Percentiles rank a stretch among this genome's conserved stretches.
These are phyloP conservation scores for Backusella tuberculispora DNA, from an alignment of 192 early-diverging fungal genomes.

Conservation along the genomic window DNA sequence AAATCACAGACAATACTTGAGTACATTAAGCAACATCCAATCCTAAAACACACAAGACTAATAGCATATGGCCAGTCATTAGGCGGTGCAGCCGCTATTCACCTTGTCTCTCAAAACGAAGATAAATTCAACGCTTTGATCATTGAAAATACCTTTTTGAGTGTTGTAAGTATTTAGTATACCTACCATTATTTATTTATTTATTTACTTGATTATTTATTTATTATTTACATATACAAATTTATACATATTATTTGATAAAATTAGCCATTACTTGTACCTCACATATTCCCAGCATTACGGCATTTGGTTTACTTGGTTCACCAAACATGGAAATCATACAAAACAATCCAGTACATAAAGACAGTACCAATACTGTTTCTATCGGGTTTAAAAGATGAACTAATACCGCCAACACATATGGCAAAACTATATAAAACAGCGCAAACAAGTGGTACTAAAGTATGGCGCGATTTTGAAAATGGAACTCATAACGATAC, in stretches of 20 bases:
- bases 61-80: slow-evolving; percentile 95
- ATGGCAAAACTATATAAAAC: slow-evolving; percentile 82
- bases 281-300: slow-evolving; percentile 77
- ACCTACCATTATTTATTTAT: background rate
- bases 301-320: slow-evolving; percentile 74
- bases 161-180: slow-evolving; percentile 57
- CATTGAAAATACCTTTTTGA: slow-evolving; percentile 94
- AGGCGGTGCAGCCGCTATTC: slow-evolving; percentile 94
- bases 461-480: slow-evolving; percentile 69
- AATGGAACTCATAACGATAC: slow-evolving; percentile 94
- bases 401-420: slow-evolving; percentile 86
- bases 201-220: background rate
- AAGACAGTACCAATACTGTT: slow-evolving; percentile 76
- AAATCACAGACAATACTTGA: slow-evolving; percentile 74
- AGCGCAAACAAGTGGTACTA: slow-evolving; percentile 49
- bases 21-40: slow-evolving; percentile 76
- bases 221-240: background rate
- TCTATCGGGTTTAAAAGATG: slow-evolving; percentile 81
- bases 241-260: background rate
- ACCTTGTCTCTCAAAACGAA: slow-evolving; percentile 80
- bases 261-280: slow-evolving; percentile 80
- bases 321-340: slow-evolving; percentile 90
- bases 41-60: slow-evolving; percentile 76
- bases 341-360: slow-evolving; percentile 70
- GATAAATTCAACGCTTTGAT: slow-evolving; percentile 79